A percentile compares a stretch with the other conserved stretches of the same genome.
Conservation (phyloP, 257 asterid species). For the Solanum clarkiae region DNA sequence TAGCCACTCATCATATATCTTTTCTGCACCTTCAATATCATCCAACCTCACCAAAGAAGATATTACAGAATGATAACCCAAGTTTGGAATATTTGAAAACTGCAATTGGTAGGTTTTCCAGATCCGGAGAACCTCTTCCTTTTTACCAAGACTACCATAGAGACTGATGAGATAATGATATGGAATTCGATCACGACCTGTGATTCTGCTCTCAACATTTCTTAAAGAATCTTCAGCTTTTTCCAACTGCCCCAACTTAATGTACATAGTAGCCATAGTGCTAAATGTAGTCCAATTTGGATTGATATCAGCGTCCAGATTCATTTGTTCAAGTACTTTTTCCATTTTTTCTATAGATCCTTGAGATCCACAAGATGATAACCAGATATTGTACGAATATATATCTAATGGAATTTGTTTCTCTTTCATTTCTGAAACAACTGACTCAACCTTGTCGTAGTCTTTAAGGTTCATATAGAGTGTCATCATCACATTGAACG, state of each 20-base stretch:
- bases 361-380: slow-evolving; percentile 45
- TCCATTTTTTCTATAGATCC: slow-evolving; percentile 66
- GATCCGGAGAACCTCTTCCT: slow-evolving; percentile 59
- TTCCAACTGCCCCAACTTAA: slow-evolving; percentile 34
- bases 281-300: slow-evolving; percentile 87
- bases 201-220: slow-evolving; percentile 50
- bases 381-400: slow-evolving; percentile 82
- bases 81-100: slow-evolving; percentile 42
- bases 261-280: slow-evolving; percentile 73
- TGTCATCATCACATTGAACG: slow-evolving; percentile 84
- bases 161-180: slow-evolving; percentile 71
- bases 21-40: slow-evolving; percentile 68
- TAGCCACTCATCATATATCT: slow-evolving; percentile 71
- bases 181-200: slow-evolving; percentile 57
- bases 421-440: slow-evolving; percentile 56
- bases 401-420: slow-evolving; percentile 40
- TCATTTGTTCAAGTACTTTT: slow-evolving; percentile 48
- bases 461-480: slow-evolving; percentile 63
- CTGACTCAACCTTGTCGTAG: slow-evolving; percentile 38
- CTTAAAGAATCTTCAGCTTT: slow-evolving; percentile 59
- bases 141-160: slow-evolving; percentile 61
- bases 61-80: slow-evolving; percentile 62
- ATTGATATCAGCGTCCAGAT: slow-evolving; percentile 35
- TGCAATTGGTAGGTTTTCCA: slow-evolving; percentile 65
- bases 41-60: slow-evolving; percentile 54